Base-by-base conservation (phyloP, 2,329 filamentous ascomycete genomes). In the Monilinia polystroma region DNA sequence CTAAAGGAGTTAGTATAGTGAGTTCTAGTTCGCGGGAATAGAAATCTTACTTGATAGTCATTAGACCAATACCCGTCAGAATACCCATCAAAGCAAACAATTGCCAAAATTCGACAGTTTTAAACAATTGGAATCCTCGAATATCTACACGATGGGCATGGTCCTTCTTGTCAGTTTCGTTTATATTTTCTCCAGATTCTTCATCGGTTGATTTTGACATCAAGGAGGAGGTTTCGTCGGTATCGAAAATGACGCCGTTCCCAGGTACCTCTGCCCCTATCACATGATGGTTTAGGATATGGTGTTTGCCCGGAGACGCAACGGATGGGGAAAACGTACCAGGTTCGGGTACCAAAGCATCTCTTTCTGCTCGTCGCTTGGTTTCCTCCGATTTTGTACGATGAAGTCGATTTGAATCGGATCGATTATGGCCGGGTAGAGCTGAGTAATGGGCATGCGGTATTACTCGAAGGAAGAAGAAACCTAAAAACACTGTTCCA, bases 21-120 rank as follows among this genome's bases (percentile, higher is more conserved):
- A 55, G 7, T 11, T 26, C 35, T n/a, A 23, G 35, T 45, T 16
- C 26, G 18, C 14, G 7, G 29, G 35, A 18, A 55, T 41, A 32
- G n/a, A 29, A 45, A 38, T 81, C 90, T 78, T 83, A 96, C 93
- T 99, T 99, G 80, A 99, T 99, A 0, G 94, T 98, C 95, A 99
- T 99, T 71, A 99, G 81, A 14, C 95, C 95, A 73, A 97, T 90
- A 63, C 95, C 95, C 6, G 93, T 92, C 69, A 98, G 82, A n/a
- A 97, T 85, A 51, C 89, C 93, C 85, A 99, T 91, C 72, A 97
- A 87, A 67, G 85, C 78, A 78, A 96, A 98, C 38, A 96, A 80
- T 75, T 96, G 90, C 93, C 93, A 98, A 78, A 98, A 99, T 71
- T 96, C 90, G 58, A 88, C 74, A 68, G 85, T 87, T 64, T 81